Base-by-base conservation (phyloP, 495 filamentous ascomycete species). In the Ramalina peruviana region DNA sequence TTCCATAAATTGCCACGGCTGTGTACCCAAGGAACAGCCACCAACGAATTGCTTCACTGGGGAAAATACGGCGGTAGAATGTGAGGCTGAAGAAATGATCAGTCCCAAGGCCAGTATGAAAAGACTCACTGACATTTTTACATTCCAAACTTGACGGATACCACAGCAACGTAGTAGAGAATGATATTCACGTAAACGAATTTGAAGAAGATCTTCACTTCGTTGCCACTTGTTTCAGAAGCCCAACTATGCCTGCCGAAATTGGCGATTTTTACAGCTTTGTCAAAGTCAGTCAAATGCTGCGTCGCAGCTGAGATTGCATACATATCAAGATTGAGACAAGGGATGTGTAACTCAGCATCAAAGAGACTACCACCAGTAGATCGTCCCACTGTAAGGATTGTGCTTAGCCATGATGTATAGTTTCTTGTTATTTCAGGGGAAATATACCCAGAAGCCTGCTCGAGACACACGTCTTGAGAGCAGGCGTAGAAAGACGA, bases 301-400 rank as follows among this genome's bases (percentile, higher is more conserved):
- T 2, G 6, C 4, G 0, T 5, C 6, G 26, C n/a, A 1, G 36
- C 16, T 10, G 11, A 3, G 1, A 10, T 6, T 9, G 46, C 51
- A 41, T 27, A 53, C 44, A 53, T 19, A 49, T 40, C 45, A 53
- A 48, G 44, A 53, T 53, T 6, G 36, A 10, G 6, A 27, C 38
- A 7, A 43, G 42, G 3, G 51, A 46, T 21, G 38, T 46, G 43
- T 49, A 49, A 26, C 45, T 49, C 13, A 53, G 40, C n/a, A 49
- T 0, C 42, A 67, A 42, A 4, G 65, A 53, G 21, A 54, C 39
- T 0, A 53, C 52, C 46, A 68, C 65, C 17, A 59, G 58, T 43
- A 62, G 60, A 41, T 68, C 65, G 56, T 67, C 64, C 64, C 64
- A 68, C 30, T 33, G 9, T 11, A 33, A 11, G 30, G 7, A 11